Evolutionary conservation across 2,329 filamentous ascomycete species (phyloP), one percentile per base, ranked within the genome.

Genomic region (Aspergillus intermedius): DNA sequence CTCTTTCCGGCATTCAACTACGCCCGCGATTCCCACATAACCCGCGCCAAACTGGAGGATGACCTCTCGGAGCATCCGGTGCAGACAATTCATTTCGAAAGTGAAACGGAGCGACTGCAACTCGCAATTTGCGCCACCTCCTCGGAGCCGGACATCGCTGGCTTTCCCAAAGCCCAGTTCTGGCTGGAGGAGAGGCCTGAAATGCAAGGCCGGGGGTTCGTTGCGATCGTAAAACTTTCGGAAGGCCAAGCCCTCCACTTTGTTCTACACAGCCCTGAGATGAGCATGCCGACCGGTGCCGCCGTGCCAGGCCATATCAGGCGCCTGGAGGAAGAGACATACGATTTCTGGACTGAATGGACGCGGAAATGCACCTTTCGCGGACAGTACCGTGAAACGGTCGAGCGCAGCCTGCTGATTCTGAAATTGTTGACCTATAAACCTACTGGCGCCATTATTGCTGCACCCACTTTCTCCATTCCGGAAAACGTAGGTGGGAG

Each of bases 391-490:
- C 76, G 83, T 46, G 85, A 89, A 64, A 81, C 86, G 2, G 83
- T 90, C 5, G 75, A 77, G 22, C 76, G 86, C 48, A 88, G 85
- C 60, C 70, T 90, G 45, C 79, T 90, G 73, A 81, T 88, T 46
- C 68, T 90, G 41, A 90, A 90, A 66, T 75, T 90, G 68, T 74
- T 90, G 57, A 89, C 86, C 0, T 90, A 84, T 57, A 86, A 90
- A 60, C 86, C 86, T 0, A 90, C 86, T 0, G 86, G 87, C 2
- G 87, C 86, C 7, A 89, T 90, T 45, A 77, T 89, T 30, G 87
- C 86, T 1, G 79, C 86, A 1, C 86, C 87, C 0, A 90, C 86
- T 0, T 91, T 90, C 59, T 88, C 86, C 0, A 77, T 90, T 1
- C 86, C 86, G 0, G 86, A 90, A 63, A 83, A 84, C 45, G 79